Percentiles rank a stretch among this genome's conserved stretches.
These are phyloP conservation scores for Alternaria solani DNA, from an alignment of 2,329 filamentous ascomycete genomes.

Conservation along the genomic window DNA sequence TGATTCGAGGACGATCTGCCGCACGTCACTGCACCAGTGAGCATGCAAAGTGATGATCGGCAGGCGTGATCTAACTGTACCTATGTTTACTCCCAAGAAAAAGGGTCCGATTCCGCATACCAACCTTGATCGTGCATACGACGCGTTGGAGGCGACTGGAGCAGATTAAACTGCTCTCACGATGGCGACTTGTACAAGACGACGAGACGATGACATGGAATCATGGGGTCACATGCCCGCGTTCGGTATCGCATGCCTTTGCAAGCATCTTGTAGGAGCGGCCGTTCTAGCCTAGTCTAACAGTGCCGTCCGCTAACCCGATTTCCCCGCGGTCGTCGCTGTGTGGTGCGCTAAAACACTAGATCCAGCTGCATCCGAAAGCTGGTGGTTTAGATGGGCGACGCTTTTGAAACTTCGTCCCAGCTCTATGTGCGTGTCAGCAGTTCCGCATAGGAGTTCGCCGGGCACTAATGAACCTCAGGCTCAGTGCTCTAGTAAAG, in stretches of 20 bases:
- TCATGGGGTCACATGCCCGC: conserved; percentile 25
- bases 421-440: conserved; percentile 43
- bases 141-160: conserved; percentile 13
- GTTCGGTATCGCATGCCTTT: conserved; percentile 28
- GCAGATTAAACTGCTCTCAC: not conserved
- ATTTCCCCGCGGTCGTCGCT: conserved; percentile 46
- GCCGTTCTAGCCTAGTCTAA: conserved; percentile 41
- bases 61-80: conserved; percentile 20
- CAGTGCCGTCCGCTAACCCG: conserved; percentile 38
- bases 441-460: conserved; percentile 37
- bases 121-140: conserved; percentile 12
- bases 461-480: conserved; percentile 38
- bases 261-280: conserved; percentile 37
- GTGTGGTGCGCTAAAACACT: conserved; percentile 44
- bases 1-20: conserved; percentile 22
- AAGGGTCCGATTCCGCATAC: conserved; percentile 16
- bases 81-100: conserved; percentile 17
- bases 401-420: conserved; percentile 44
- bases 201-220: conserved; percentile 11
- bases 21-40: conserved; percentile 25
- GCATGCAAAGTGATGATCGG: conserved; percentile 24
- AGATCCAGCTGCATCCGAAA: conserved; percentile 43
- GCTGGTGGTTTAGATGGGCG: conserved; percentile 42
- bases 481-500: conserved; percentile 30
- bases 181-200: conserved; percentile 11